Evolutionary conservation across 441 rosid genomes (phyloP).

Genomic region (Biscutella laevigata): DNA sequence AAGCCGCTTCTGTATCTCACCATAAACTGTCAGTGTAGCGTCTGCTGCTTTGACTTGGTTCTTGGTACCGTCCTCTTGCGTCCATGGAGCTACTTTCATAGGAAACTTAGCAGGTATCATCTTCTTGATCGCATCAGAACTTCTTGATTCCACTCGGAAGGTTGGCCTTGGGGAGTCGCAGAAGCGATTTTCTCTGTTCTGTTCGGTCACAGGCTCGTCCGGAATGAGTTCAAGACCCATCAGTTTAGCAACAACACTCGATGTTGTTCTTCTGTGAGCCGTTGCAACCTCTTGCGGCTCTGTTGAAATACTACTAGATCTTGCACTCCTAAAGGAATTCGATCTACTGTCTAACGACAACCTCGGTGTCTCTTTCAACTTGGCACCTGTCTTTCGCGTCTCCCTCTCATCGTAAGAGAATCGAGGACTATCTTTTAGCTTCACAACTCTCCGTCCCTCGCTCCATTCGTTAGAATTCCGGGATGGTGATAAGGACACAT

Average conservation of each 20-base stretch:
- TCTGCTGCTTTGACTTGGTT: slow-evolving; percentile 34
- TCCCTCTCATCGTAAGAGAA: slow-evolving; percentile 84
- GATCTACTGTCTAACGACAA: slow-evolving; percentile 83
- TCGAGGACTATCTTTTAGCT: slow-evolving; percentile 56
- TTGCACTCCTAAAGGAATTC: slow-evolving; percentile 38
- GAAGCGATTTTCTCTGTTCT: slow-evolving; percentile 31
- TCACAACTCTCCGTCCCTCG: slow-evolving; percentile 26
- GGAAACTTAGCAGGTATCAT: slow-evolving; percentile 44
- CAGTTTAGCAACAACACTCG: slow-evolving; percentile 74
- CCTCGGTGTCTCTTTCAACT: slow-evolving; percentile 80
- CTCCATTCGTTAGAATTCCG: slow-evolving; percentile 32
- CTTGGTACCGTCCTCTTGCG: slow-evolving; percentile 44
- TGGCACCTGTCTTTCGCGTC: slow-evolving; percentile 43
- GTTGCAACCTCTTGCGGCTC: slow-evolving; percentile 48
- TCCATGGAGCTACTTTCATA: slow-evolving; percentile 63
- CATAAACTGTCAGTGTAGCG: slow-evolving; percentile 50
- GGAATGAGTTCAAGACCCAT: slow-evolving; percentile 81
- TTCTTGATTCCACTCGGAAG: slow-evolving; percentile 34
- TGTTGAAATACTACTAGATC: slow-evolving; percentile 27
- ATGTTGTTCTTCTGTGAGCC: slow-evolving; percentile 39
- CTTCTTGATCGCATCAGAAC: slow-evolving; percentile 38
- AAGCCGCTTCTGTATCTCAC: slow-evolving; percentile 76
- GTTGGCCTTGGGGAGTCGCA: slow-evolving; percentile 45
- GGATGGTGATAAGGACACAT: slow-evolving; percentile 35
- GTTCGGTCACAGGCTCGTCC: slow-evolving; percentile 28